Conservation (phyloP, 345 rosid genomes). For the Microthlaspi erraticum region DNA sequence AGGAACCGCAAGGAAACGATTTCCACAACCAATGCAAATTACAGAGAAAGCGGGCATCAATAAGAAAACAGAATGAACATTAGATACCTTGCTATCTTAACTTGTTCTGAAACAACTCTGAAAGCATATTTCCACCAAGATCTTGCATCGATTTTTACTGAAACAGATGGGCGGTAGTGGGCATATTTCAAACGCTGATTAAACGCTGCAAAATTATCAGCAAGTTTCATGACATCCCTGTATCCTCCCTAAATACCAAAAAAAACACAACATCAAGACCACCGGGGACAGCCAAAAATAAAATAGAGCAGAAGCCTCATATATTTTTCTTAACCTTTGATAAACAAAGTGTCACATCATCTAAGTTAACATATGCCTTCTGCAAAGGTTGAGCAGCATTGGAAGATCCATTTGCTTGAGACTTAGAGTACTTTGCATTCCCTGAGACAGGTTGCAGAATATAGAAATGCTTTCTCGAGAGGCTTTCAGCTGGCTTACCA, state of each 20-base stretch:
- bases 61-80: conserved; percentile 8
- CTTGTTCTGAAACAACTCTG: conserved; percentile 83
- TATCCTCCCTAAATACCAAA: conserved; percentile 75
- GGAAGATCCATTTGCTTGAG: conserved; percentile 53
- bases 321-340: conserved; percentile 66
- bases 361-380: conserved; percentile 84
- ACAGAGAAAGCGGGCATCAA: conserved; percentile 23
- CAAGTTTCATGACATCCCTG: conserved; percentile 83
- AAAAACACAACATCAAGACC: conserved; percentile 38
- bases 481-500: conserved; percentile 74
- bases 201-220: conserved; percentile 90
- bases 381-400: conserved; percentile 62
- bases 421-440: conserved; percentile 77
- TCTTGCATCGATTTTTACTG: conserved; percentile 71
- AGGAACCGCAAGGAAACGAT: conserved; percentile 11
- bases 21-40: conserved; percentile 26
- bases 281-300: conserved; percentile 27
- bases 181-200: conserved; percentile 88
- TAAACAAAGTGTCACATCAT: conserved; percentile 91
- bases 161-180: conserved; percentile 81
- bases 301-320: conserved; percentile 28
- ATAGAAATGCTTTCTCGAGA: conserved; percentile 67
- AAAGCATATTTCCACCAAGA: conserved; percentile 98
- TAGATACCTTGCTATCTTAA: conserved; percentile 78
- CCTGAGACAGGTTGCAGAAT: conserved; percentile 94